phyloP scores from a whole-genome alignment of 2,329 filamentous ascomycete species.

The Leptographium radiaticola region DNA sequence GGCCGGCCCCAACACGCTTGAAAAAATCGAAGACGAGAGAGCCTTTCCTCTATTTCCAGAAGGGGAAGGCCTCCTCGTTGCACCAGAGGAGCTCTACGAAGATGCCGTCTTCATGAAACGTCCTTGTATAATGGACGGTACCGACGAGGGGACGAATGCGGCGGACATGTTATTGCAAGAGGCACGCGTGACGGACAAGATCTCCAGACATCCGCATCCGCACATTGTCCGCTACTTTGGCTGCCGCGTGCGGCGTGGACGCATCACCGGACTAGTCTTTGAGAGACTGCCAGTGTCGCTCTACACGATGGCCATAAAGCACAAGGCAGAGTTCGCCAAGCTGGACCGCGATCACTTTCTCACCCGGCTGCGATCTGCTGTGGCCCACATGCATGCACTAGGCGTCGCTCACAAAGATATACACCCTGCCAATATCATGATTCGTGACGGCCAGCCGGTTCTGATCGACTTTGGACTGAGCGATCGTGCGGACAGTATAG shows the following conservation, averaged over 20 bases:
- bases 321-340: not conserved
- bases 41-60: not conserved
- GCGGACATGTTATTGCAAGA: not conserved
- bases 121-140: not conserved
- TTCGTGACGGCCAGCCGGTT: not conserved
- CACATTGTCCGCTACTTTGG: not conserved
- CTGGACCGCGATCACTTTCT: slow-evolving; percentile 3
- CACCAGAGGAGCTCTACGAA: not conserved
- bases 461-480: slow-evolving; percentile 6
- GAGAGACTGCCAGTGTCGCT: slow-evolving; percentile 3
- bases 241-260: not conserved
- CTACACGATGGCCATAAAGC: not conserved
- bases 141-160: not conserved
- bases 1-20: not conserved
- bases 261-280: slow-evolving; percentile 15
- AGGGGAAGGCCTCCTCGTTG: not conserved
- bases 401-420: slow-evolving; percentile 11
- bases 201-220: not conserved
- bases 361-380: slow-evolving; percentile 3
- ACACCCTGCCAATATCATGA: slow-evolving; percentile 9
- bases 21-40: not conserved
- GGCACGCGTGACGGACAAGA: not conserved
- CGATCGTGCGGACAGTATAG: not conserved
- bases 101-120: not conserved
- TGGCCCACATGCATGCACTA: slow-evolving; percentile 7